These are phyloP conservation scores for Clavaria fumosa DNA, from an alignment of 768 basidiomycete genomes.

Conservation along the genomic window DNA sequence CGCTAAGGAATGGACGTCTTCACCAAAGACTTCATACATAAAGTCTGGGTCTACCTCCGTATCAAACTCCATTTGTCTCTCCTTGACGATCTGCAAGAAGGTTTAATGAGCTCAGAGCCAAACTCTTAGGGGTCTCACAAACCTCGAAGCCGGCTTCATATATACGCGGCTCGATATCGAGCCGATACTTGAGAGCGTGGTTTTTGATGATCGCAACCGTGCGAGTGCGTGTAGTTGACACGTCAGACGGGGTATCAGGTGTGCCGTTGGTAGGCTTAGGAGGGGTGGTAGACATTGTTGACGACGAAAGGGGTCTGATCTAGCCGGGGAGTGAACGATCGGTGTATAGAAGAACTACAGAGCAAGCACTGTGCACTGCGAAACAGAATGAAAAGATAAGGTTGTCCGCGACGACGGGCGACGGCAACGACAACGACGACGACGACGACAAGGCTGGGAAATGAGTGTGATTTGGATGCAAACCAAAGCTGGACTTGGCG, in stretches of 20 bases:
- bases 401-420: too few relatives aligned
- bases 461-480: too few relatives aligned
- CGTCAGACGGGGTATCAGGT: neutral
- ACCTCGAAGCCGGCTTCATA: constrained; percentile 76
- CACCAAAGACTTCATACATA: constrained; percentile 65
- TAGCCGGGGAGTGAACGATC: too few relatives aligned
- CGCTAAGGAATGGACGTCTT: constrained; percentile 54
- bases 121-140: constrained; percentile 12
- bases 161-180: constrained; percentile 70
- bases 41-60: constrained; percentile 69
- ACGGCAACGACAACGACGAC: too few relatives aligned
- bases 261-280: constrained; percentile 9
- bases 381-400: constrained; percentile 1
- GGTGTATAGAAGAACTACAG: too few relatives aligned
- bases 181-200: constrained; percentile 55
- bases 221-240: constrained; percentile 24
- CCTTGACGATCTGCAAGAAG: constrained; percentile 56
- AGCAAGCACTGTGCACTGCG: too few relatives aligned
- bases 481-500: too few relatives aligned
- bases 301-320: constrained; percentile 6
- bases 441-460: too few relatives aligned
- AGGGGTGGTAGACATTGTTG: constrained; percentile 14
- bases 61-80: constrained; percentile 81
- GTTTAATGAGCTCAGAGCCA: constrained; percentile 3
- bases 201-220: constrained; percentile 78